Evolutionary conservation across 345 rosid genomes (phyloP), one percentile per base, ranked within the genome.

Genomic region (Luvunga scandens): DNA sequence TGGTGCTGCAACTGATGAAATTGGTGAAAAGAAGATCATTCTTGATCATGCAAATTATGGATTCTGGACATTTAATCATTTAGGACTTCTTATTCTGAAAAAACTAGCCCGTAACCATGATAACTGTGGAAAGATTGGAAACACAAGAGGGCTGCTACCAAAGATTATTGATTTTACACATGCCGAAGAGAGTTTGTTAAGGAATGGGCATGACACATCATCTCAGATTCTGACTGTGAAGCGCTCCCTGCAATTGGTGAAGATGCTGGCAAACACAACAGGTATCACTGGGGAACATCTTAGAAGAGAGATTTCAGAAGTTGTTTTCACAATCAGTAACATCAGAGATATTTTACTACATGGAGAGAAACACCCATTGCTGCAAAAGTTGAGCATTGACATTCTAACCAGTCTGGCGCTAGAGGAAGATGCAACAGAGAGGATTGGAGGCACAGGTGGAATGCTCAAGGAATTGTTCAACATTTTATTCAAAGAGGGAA

Each of bases 71-170:
- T 91, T 93, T 79, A 93, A 89, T 81, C 93, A 93, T 79, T 70
- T 92, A 68, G 98, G 98, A 9, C 98, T 95, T 77, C 82, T 87
- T 61, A 88, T 95, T 71, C 87, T 93, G 72, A 95, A 95, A 83
- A 93, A 88, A 82, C 84, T 93, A 34, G 94, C 98, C 4, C 88
- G 89, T 55, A 94, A 93, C 70, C 98, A 90, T 69, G 98, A 95
- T 42, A 95, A 92, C 83, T 93, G 98, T 45, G 94, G 97, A 16
- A 95, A 93, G 85, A 93, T 95, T 9, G 98, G 98, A 28, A 95
- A 92, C 82, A 88, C 95, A 48, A 87, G 95, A 81, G 98, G 97
- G 22, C 95, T 95, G 38, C 84, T 95, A 2, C 94, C 98, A 0
- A 93, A 95, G 77, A 89, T 95, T 72, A 87, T 93, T 71, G 98